Conservation (phyloP, 768 basidiomycete genomes). For the Saitozyma sp. region DNA sequence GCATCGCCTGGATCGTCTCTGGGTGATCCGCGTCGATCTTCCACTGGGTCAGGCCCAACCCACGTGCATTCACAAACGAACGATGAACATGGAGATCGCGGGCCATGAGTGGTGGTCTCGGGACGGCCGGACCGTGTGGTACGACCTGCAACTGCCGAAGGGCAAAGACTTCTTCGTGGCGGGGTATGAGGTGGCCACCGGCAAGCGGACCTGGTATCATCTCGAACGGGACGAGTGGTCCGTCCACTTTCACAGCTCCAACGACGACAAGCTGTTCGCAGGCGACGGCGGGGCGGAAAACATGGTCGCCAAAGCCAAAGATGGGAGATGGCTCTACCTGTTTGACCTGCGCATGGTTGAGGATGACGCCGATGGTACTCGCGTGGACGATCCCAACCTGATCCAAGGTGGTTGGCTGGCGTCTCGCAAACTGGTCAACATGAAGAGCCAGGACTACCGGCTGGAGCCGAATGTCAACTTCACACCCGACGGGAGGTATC, state of each 20-base stretch:
- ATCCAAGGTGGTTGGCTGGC: conserved; percentile 15
- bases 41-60: neutral
- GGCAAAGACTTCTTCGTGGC: conserved; percentile 26
- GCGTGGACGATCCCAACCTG: neutral
- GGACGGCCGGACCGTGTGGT: conserved; percentile 20
- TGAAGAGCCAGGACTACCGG: conserved; percentile 20
- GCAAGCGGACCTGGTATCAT: conserved; percentile 19
- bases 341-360: conserved; percentile 13
- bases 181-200: conserved; percentile 24
- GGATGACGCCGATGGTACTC: conserved; percentile 13
- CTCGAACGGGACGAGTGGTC: conserved; percentile 24
- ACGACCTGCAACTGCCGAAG: conserved; percentile 28
- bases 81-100: conserved; percentile 36
- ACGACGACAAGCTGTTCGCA: conserved; percentile 15
- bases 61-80: conserved; percentile 17
- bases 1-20: conserved; percentile 27
- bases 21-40: conserved; percentile 15
- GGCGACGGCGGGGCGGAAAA: conserved; percentile 23
- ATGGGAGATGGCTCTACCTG: conserved; percentile 21
- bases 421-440: conserved; percentile 18
- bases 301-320: conserved; percentile 19
- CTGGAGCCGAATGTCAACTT: conserved; percentile 27
- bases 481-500: conserved; percentile 20
- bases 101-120: conserved; percentile 30
- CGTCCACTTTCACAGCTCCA: conserved; percentile 18